Percentiles rank a stretch among this genome's conserved stretches.
Conservation (phyloP, 768 basidiomycete genomes). For the Leccinum barrowsii region DNA sequence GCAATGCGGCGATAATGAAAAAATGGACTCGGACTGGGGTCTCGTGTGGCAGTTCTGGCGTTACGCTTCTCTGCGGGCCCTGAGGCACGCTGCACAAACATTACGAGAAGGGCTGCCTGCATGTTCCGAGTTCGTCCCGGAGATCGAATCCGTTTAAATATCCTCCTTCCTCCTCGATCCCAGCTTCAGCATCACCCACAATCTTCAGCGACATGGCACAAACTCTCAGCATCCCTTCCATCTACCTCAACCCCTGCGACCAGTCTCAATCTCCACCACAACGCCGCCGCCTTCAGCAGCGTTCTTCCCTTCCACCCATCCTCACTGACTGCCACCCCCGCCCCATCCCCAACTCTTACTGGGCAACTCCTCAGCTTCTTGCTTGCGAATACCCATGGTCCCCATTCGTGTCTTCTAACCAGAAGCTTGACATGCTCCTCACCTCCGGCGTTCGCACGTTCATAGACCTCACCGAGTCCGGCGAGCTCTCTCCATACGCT, state of each 20-base stretch:
- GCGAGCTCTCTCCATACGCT: conserved; percentile 67
- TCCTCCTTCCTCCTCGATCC: background rate
- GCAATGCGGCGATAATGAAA: conserved; percentile 17
- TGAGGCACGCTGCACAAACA: conserved; percentile 10
- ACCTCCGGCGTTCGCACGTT: conserved; percentile 73
- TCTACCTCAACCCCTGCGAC: conserved; percentile 9
- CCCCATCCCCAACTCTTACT: conserved; percentile 83
- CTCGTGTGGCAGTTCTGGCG: conserved; percentile 11
- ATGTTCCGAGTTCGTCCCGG: background rate
- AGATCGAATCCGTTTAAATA: conserved; percentile 16
- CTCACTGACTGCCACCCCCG: conserved; percentile 31
- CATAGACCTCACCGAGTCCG: conserved; percentile 81
- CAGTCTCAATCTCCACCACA: background rate
- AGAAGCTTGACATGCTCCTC: conserved; percentile 73
- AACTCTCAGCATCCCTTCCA: conserved; percentile 5
- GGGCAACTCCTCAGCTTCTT: conserved; percentile 69
- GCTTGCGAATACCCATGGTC: conserved; percentile 84
- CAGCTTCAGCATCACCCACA: conserved; percentile 3
- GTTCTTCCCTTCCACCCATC: conserved; percentile 18
- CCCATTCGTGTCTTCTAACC: conserved; percentile 48
- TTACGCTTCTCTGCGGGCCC: conserved; percentile 1
- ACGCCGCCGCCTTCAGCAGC: conserved; percentile 8
- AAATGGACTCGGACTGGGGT: conserved; percentile 7
- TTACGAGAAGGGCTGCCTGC: conserved; percentile 1
- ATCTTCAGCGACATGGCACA: conserved; percentile 2